Percentiles rank a stretch among this genome's conserved stretches.
These are phyloP conservation scores for Teratosphaeria pseudoeucalypti DNA, from an alignment of 2,329 filamentous ascomycete species.

Conservation along the genomic window DNA sequence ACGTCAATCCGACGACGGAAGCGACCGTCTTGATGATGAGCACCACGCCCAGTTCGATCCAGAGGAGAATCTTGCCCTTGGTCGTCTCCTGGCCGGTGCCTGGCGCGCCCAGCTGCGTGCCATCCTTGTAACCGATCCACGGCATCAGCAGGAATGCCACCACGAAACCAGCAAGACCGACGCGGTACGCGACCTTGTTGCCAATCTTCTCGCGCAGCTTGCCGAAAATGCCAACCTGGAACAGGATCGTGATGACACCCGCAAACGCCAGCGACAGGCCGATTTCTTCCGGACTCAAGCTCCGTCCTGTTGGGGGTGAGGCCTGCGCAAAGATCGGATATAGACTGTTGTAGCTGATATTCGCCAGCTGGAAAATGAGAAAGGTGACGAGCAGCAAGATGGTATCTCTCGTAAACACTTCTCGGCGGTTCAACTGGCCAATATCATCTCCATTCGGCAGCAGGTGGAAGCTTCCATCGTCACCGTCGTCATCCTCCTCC, in stretches of 20 bases:
- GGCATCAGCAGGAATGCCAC: constrained; percentile 80
- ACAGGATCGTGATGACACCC: constrained; percentile 74
- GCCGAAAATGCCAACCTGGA: constrained; percentile 79
- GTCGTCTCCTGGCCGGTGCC: constrained; percentile 40
- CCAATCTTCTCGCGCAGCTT: constrained; percentile 67
- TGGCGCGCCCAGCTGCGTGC: constrained; percentile 25
- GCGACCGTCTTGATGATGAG: constrained; percentile 84
- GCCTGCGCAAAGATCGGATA: constrained; percentile 88
- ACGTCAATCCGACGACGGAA: constrained; percentile 79
- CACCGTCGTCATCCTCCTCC: constrained; percentile 12
- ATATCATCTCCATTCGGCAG: constrained; percentile 21
- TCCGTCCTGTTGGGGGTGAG: constrained; percentile 62
- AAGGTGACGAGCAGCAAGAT: constrained; percentile 74
- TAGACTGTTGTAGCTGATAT: constrained; percentile 89
- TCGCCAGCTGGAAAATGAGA: constrained; percentile 84
- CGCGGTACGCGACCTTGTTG: constrained; percentile 74
- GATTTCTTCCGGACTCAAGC: constrained; percentile 66
- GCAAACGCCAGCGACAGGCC: constrained; percentile 78
- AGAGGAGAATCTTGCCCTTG: constrained; percentile 58
- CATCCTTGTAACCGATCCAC: constrained; percentile 69
- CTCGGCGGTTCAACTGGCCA: constrained; percentile 43
- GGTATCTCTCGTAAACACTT: constrained; percentile 69
- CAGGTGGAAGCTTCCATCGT: constrained; percentile 31
- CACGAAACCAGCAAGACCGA: constrained; percentile 68
- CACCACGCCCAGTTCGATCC: constrained; percentile 67